Evolutionary conservation across 2,329 filamentous ascomycete species (phyloP), one percentile per base, ranked within the genome.

Genomic region (Tolypocladium cylindrosporum): DNA sequence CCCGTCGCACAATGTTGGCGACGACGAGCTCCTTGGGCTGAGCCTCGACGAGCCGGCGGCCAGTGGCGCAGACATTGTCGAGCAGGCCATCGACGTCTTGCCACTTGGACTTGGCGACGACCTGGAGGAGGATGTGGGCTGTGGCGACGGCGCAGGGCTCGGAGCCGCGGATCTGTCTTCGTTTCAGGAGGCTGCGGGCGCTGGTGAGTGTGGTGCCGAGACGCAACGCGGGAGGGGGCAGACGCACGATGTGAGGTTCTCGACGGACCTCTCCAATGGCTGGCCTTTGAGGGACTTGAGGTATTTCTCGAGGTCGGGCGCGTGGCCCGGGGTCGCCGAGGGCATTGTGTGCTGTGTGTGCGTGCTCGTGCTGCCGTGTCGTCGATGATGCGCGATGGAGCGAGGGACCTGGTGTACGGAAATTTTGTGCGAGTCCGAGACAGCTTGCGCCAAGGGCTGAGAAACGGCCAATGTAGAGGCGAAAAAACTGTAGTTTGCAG

Each of bases 1-100:
- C 89, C 61, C 94, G 86, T 60, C 92, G 86, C 53, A 97, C 90
- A 64, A 99, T 92, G 68, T 99, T 99, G 56, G 91, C 93, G 51
- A 97, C 91, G 6, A 91, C 90, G 65, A 96, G 87, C 75, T 97
- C 94, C 60, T 88, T 84, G 19, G 93, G 93, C 67, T 96, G 91
- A 9, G 94, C 92, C 57, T 88, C 84, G 41, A 89, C 86, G 50
- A 99, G 79, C 57, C 86, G 84, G 65, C 85, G 82, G 58, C 94
- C 94, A 31, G 93, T 86, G 60, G 86, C 82, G 63, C 89, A 86
- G 61, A 99, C 86, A 63, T 90, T 86, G 65, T 87, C 83, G 59
- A 97, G 84, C 55, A 99, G 84, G 66, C 87, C 85, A 55, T 85
- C 83, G 53, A 91, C 87, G 71, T 93, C 88, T 61, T 82, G 81